Base-by-base conservation (phyloP, 2,329 filamentous ascomycete genomes). In the Talaromyces sp. region DNA sequence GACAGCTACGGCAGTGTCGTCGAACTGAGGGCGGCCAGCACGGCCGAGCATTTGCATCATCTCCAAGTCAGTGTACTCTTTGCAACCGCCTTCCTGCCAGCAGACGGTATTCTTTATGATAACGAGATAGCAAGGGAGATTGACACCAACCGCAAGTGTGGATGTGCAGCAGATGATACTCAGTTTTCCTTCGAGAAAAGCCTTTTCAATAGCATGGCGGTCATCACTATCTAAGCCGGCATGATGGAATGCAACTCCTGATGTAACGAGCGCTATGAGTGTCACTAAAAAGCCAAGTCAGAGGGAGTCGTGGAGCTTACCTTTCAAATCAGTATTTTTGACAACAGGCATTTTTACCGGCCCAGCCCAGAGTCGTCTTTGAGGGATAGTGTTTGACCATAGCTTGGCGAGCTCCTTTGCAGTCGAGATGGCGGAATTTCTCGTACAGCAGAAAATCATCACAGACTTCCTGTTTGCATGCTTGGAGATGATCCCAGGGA, bases 41-140 rank as follows among this genome's bases (percentile, higher is more conserved):
- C 91, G 86, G 6, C 91, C 91, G 56, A 96, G 83, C 91, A 96
- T 96, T 69, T 96, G 91, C 88, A 93, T 93, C 65, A 93, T 84
- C 67, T 96, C 91, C 5, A 96, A 80, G 71, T 95, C 91, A 0
- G 90, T 87, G 67, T 92, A 92, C 71, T 95, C 90, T 61, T 86
- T 84, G 40, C 84, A 81, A 6, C 82, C 76, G 35, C 76, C 80
- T 62, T 86, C 83, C 62, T 85, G 84, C 74, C 86, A 93, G 0
- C 82, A 80, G 3, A 87, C 82, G 0, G 91, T 96, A 23, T 90
- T 90, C 73, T 96, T 96, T 61, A 96, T 84, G 9, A 96, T 86
- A 3, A 93, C 91, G 2, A 93, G 84, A 71, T 95, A 89, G 65
- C 91, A 92, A 9, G 91, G 92, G 9, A 96, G 76, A 70, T 96